Evolutionary conservation across 2,329 filamentous ascomycete species (phyloP), one percentile per base, ranked within the genome.

Genomic region (Cladosporium sp.): DNA sequence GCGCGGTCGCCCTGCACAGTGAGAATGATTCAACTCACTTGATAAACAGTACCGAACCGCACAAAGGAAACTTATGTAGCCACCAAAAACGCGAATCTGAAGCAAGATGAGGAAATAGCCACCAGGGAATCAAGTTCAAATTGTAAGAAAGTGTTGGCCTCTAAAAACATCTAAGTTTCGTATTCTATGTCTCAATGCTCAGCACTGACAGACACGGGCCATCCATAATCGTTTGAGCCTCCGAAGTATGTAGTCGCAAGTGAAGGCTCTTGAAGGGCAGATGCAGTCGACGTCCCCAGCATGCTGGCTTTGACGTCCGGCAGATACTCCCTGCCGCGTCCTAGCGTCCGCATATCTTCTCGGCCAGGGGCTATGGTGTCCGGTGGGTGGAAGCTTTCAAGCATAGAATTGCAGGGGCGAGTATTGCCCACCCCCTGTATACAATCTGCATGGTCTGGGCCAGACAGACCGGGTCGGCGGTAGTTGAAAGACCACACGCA

Each of bases 401-500:
- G 37, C 37, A 15, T 27, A 17, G 19, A 36, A 24, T 37, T 15
- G 38, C 37, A 17, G 20, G 9, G 15, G 15, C 34, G 17, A 19
- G 20, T 24, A 19, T 32, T 41, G 22, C 17, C 24, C 24, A 27
- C 12, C 32, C 24, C 19, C 37, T 36, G 9, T n/a, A 15, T 24
- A n/a, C 12, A 18, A 24, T 8, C 4, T 34, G n/a, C 18, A 48
- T 36, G 37, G 45, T 7, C 18, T 24, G 27, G 18, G 43, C 19
- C 32, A 32, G n/a, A 15, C 43, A 19, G 30, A 41, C 45, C 45
- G 34, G 45, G 45, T 41, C 12, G 17, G 15, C 11, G 45, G 37
- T 8, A 32, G 45, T 24, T 36, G 32, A 4, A 34, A 24, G 39
- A 34, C 40, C 24, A 40, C 22, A 27, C 22, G 9, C 5, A 27